These are phyloP conservation scores for Hymenoscyphus repandus DNA, from an alignment of 2,329 filamentous ascomycete species.

Conservation along the genomic window DNA sequence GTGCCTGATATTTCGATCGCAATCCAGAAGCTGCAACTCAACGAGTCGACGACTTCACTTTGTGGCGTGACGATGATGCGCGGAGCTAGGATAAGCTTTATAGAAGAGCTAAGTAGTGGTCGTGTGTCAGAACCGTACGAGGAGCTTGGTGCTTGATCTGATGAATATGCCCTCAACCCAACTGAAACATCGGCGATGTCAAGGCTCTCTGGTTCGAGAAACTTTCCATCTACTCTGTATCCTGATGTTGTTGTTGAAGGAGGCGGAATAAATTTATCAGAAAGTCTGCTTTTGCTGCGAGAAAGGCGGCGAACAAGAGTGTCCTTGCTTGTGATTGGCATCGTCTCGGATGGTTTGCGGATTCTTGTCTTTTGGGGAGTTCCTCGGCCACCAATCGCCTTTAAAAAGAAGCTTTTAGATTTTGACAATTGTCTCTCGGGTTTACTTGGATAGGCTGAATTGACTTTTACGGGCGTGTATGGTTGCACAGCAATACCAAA, in stretches of 20 bases:
- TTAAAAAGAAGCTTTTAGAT: constrained; percentile 29
- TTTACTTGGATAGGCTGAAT: constrained; percentile 12
- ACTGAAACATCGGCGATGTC: constrained; percentile 19
- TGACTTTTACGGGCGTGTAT: not conserved
- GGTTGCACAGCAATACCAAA: not conserved
- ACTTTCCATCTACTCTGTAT: constrained; percentile 6
- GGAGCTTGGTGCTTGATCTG: constrained; percentile 5
- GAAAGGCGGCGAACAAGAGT: constrained; percentile 24
- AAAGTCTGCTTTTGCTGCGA: constrained; percentile 14
- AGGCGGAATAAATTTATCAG: not conserved
- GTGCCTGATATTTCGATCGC: constrained; percentile 33
- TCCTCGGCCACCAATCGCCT: constrained; percentile 21
- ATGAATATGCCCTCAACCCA: constrained; percentile 15
- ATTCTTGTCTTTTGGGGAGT: constrained; percentile 11
- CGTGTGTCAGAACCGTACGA: constrained; percentile 3
- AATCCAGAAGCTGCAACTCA: constrained; percentile 30
- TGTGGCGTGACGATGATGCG: constrained; percentile 30
- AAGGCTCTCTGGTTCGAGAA: constrained; percentile 12
- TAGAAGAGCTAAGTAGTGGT: constrained; percentile 1
- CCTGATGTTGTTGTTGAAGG: constrained; percentile 5
- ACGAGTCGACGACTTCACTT: constrained; percentile 26
- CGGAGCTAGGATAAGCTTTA: constrained; percentile 23
- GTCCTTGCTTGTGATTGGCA: constrained; percentile 9
- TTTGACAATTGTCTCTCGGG: constrained; percentile 24
- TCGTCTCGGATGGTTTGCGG: constrained; percentile 8